Evolutionary conservation across 2,329 filamentous ascomycete species (phyloP).

Genomic region (Monascus ruber): DNA sequence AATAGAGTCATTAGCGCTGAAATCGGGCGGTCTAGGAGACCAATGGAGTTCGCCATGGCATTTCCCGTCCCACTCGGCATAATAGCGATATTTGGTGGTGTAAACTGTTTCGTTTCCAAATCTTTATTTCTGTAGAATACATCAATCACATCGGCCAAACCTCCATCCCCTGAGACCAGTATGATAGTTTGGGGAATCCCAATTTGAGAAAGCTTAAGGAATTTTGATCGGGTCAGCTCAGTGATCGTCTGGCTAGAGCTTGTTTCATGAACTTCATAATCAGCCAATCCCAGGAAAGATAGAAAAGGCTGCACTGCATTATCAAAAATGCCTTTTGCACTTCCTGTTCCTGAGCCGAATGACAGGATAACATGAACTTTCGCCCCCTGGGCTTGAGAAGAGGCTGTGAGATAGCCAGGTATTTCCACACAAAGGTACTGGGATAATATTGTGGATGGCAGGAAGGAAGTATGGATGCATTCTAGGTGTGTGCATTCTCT

Average conservation of each 20-base stretch:
- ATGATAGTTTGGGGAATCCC: conserved; percentile 51
- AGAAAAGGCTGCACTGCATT: conserved; percentile 47
- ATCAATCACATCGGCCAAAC: conserved; percentile 72
- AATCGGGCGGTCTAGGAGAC: conserved; percentile 15
- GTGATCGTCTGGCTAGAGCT: conserved; percentile 51
- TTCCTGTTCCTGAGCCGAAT: conserved; percentile 51
- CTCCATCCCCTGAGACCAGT: conserved; percentile 79
- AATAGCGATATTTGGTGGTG: conserved; percentile 46
- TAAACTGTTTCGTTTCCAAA: conserved; percentile 11
- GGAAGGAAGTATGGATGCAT: conserved; percentile 7
- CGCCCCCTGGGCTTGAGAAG: conserved; percentile 1
- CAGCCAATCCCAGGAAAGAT: conserved; percentile 30
- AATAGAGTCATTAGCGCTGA: conserved; percentile 49
- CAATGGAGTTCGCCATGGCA: conserved; percentile 32
- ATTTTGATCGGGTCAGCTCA: conserved; percentile 44
- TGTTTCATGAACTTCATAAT: conserved; percentile 52
- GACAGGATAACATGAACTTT: conserved; percentile 55
- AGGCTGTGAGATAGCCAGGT: conserved; percentile 11
- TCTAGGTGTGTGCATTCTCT: conserved; percentile 5
- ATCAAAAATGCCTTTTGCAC: conserved; percentile 46
- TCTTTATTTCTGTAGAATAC: conserved; percentile 33
- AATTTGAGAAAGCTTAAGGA: conserved; percentile 40
- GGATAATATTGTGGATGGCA: conserved; percentile 9
- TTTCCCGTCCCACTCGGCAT: conserved; percentile 43
- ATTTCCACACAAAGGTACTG: conserved; percentile 7